A percentile compares a stretch with the other conserved stretches of the same genome.
phyloP scores from a whole-genome alignment of 805 yeast genomes.

The Lipomyces anomalus region DNA sequence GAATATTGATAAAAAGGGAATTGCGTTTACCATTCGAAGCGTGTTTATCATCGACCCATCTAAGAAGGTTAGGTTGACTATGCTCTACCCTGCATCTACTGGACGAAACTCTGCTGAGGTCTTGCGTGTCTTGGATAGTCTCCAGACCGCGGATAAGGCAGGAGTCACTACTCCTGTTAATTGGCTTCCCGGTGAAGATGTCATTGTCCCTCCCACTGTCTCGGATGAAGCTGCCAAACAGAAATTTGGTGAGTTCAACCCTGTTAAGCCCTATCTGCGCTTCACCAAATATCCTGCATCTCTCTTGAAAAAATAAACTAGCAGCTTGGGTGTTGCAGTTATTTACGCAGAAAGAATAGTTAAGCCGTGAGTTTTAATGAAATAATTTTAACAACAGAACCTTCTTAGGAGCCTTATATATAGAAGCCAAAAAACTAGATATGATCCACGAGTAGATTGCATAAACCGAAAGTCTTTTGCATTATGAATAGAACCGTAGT shows the following conservation, averaged over 20 bases:
- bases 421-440: too few species aligned
- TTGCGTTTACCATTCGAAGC: constrained; percentile 83
- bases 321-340: too few species aligned
- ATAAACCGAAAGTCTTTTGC: too few species aligned
- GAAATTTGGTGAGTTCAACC: constrained; percentile 80
- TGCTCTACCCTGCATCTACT: constrained; percentile 88
- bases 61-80: constrained; percentile 78
- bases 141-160: constrained; percentile 70
- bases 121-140: constrained; percentile 80
- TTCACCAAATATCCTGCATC: constrained; percentile 28
- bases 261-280: constrained; percentile 59
- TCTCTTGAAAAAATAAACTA: constrained; percentile 12
- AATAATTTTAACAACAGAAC: too few species aligned
- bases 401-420: too few species aligned
- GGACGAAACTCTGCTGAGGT: constrained; percentile 95
- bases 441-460: too few species aligned
- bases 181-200: constrained; percentile 88
- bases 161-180: constrained; percentile 87
- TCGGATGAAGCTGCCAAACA: constrained; percentile 71
- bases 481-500: too few species aligned
- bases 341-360: too few species aligned
- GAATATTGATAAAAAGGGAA: constrained; percentile 58
- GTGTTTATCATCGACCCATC: constrained; percentile 87
- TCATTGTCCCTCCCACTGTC: constrained; percentile 83
- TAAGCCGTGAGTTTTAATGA: too few species aligned